Percentiles rank a stretch among this genome's conserved stretches.
These are phyloP conservation scores for Brassica incana DNA, from an alignment of 345 rosid species.

Conservation along the genomic window DNA sequence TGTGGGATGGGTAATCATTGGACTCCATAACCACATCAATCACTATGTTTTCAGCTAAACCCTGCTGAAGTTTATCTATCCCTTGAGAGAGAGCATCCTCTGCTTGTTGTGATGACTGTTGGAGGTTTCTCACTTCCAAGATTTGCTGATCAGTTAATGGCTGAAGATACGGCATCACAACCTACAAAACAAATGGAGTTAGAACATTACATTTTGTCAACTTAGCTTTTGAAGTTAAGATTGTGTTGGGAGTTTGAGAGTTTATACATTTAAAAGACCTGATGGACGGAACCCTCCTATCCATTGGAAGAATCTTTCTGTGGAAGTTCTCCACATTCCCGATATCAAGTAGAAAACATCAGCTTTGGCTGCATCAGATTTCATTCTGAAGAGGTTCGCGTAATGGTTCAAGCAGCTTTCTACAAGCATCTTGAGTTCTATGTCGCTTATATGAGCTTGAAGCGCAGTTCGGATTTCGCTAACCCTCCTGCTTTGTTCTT, in stretches of 20 bases:
- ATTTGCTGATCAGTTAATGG: slow-evolving; percentile 74
- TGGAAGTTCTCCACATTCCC: slow-evolving; percentile 80
- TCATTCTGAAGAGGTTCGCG: slow-evolving; percentile 69
- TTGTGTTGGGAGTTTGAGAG: not conserved
- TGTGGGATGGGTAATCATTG: slow-evolving; percentile 44
- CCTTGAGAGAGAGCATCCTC: slow-evolving; percentile 86
- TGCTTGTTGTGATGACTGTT: slow-evolving; percentile 82
- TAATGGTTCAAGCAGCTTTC: slow-evolving; percentile 75
- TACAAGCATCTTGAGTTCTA: slow-evolving; percentile 69
- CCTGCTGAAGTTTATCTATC: slow-evolving; percentile 68
- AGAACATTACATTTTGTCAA: not conserved
- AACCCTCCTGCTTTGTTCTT: slow-evolving; percentile 64
- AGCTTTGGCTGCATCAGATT: slow-evolving; percentile 70
- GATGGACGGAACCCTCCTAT: slow-evolving; percentile 97
- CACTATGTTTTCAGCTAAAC: slow-evolving; percentile 55
- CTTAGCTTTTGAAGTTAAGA: not conserved
- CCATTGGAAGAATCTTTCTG: slow-evolving; percentile 77
- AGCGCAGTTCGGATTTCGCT: slow-evolving; percentile 64
- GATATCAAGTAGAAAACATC: slow-evolving; percentile 87
- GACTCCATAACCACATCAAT: slow-evolving; percentile 39
- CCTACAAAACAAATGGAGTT: slow-evolving; percentile 39
- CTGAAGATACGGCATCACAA: slow-evolving; percentile 64
- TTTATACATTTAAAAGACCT: slow-evolving; percentile 66
- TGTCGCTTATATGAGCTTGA: slow-evolving; percentile 59
- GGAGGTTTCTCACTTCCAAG: slow-evolving; percentile 53